Conservation (phyloP, 768 basidiomycete species). For the Steccherinum ochraceum region DNA sequence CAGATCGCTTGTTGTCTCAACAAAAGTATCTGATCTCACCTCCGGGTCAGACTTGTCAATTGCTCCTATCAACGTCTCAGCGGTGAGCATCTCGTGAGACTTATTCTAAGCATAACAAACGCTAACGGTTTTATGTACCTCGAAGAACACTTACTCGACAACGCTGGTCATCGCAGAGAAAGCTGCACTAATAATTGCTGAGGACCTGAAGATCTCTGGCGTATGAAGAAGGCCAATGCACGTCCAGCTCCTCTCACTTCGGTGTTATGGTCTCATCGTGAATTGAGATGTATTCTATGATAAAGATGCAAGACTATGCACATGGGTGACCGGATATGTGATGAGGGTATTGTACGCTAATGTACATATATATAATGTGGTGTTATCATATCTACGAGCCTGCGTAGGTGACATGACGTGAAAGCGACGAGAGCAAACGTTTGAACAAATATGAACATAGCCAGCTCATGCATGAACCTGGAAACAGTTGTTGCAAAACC, state of each 20-base stretch:
- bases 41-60: conserved; percentile 29
- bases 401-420: too few relatives aligned
- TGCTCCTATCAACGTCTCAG: conserved; percentile 28
- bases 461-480: conserved; percentile 35
- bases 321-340: too few relatives aligned
- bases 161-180: conserved; percentile 51
- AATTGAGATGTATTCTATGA: too few relatives aligned
- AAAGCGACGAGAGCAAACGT: too few relatives aligned
- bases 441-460: too few relatives aligned
- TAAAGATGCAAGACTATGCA: too few relatives aligned
- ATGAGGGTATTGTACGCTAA: too few relatives aligned
- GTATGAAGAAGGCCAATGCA: conserved; percentile 3
- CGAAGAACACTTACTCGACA: conserved; percentile 37
- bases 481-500: conserved; percentile 63
- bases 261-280: too few relatives aligned
- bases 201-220: conserved; percentile 35
- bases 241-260: too few relatives aligned
- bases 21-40: not conserved
- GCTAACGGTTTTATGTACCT: not conserved
- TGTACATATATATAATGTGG: too few relatives aligned
- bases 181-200: conserved; percentile 51
- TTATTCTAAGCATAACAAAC: not conserved
- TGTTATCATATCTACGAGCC: too few relatives aligned
- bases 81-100: conserved; percentile 19
- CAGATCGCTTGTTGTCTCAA: not conserved